Conservation (phyloP, 257 asterid species). For the Nicotiana sylvestris region DNA sequence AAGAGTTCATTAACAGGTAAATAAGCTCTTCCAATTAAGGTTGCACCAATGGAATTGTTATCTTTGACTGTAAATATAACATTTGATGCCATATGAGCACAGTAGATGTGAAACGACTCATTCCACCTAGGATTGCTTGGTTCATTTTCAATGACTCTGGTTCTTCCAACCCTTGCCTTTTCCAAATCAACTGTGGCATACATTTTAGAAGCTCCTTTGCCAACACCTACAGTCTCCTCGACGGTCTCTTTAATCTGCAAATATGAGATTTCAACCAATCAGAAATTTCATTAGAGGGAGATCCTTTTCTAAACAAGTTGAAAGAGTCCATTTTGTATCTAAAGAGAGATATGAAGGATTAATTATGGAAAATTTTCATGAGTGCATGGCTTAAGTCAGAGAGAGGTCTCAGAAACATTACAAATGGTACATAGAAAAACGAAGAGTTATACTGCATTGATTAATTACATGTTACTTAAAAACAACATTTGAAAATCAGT, state of each 20-base stretch:
- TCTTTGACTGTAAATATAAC: slow-evolving; percentile 84
- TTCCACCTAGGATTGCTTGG: slow-evolving; percentile 74
- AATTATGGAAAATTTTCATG: not conserved
- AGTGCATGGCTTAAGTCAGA: not conserved
- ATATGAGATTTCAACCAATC: slow-evolving; percentile 10
- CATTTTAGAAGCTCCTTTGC: slow-evolving; percentile 69
- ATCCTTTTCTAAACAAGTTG: not conserved
- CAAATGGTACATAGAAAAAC: too few relatives aligned
- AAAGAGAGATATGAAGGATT: not conserved
- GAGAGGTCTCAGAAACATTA: not conserved
- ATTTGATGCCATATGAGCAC: slow-evolving; percentile 71
- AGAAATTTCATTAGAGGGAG: slow-evolving; percentile 1
- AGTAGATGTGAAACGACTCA: slow-evolving; percentile 85
- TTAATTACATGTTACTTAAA: not conserved
- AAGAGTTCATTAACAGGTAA: slow-evolving; percentile 65
- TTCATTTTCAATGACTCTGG: slow-evolving; percentile 59
- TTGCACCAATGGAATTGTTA: slow-evolving; percentile 87
- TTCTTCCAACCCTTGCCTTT: slow-evolving; percentile 87
- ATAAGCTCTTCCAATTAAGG: slow-evolving; percentile 87
- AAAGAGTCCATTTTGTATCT: not conserved
- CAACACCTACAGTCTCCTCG: slow-evolving; percentile 78
- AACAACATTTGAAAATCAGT: not conserved
- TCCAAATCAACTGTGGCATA: slow-evolving; percentile 81
- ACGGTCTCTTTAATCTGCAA: slow-evolving; percentile 54
- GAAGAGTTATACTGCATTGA: not conserved